A percentile compares a stretch with the other conserved stretches of the same genome.
Evolutionary conservation across 352 stramenopile genomes (phyloP).

Genomic region (Globisporangium alternatum): DNA sequence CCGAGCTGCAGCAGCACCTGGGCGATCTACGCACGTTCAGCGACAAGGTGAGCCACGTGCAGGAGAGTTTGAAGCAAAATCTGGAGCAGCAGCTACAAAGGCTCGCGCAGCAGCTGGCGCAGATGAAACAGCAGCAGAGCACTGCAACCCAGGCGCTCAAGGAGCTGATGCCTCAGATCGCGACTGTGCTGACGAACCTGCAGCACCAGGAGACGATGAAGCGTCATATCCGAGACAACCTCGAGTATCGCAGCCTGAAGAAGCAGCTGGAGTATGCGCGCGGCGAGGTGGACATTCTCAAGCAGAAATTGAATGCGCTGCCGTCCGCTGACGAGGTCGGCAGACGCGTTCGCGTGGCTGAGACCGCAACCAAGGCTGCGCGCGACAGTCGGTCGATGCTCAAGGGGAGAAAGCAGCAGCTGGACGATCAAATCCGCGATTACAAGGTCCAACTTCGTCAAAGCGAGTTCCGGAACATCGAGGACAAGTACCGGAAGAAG

Average conservation of each 20-base stretch:
- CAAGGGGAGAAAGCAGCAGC: slow-evolving; percentile 47
- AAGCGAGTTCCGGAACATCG: slow-evolving; percentile 90
- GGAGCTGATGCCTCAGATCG: slow-evolving; percentile 52
- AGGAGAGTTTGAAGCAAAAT: slow-evolving; percentile 36
- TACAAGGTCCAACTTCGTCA: slow-evolving; percentile 54
- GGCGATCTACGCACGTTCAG: slow-evolving; percentile 42
- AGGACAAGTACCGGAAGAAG: slow-evolving; percentile 92
- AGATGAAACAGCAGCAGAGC: slow-evolving; percentile 45
- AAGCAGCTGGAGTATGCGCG: slow-evolving; percentile 45
- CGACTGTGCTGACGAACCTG: slow-evolving; percentile 32
- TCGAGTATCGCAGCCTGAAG: slow-evolving; percentile 61
- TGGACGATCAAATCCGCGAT: slow-evolving; percentile 56
- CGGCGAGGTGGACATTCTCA: slow-evolving; percentile 30
- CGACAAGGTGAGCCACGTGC: slow-evolving; percentile 38
- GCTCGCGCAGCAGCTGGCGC: slow-evolving; percentile 35
- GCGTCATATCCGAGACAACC: slow-evolving; percentile 73
- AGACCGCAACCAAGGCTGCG: slow-evolving; percentile 24
- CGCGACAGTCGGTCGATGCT: slow-evolving; percentile 38
- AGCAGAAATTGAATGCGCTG: slow-evolving; percentile 50
- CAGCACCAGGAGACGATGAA: slow-evolving; percentile 56
- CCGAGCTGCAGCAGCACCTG: slow-evolving; percentile 40
- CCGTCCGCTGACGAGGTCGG: slow-evolving; percentile 47
- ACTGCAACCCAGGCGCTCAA: slow-evolving; percentile 32
- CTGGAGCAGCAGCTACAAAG: slow-evolving; percentile 40
- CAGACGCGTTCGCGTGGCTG: slow-evolving; percentile 36